These are phyloP conservation scores for Coniochaeta hoffmannii DNA, from an alignment of 2,329 filamentous ascomycete species.

Conservation along the genomic window DNA sequence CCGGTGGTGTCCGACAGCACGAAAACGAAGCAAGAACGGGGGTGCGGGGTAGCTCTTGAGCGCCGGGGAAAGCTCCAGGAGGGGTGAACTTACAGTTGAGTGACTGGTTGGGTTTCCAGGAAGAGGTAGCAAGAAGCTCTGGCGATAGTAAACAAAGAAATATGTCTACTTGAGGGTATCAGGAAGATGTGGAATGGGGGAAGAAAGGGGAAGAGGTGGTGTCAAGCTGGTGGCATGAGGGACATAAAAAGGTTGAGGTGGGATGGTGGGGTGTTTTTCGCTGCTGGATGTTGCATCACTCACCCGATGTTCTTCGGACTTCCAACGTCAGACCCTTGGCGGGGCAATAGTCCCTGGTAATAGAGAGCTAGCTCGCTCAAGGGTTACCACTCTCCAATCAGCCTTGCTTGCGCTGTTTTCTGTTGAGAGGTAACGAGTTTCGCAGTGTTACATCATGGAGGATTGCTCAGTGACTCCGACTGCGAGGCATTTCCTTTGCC, in stretches of 20 bases:
- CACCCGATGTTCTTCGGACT: too few species aligned
- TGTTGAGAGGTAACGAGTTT: too few species aligned
- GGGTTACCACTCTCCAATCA: too few species aligned
- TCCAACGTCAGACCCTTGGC: too few species aligned
- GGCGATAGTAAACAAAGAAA: constrained; percentile 1
- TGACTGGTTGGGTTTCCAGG: constrained; percentile 4
- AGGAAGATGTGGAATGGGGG: constrained; percentile 5
- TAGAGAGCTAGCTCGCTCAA: too few species aligned
- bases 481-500: too few species aligned
- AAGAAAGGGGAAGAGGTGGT: constrained; percentile 7
- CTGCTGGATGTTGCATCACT: background rate
- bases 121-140: background rate
- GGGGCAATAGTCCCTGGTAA: too few species aligned
- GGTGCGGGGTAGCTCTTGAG: background rate
- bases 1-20: background rate
- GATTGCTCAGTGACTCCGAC: too few species aligned
- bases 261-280: constrained; percentile 20
- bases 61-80: background rate
- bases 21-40: background rate
- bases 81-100: background rate
- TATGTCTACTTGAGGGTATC: constrained; percentile 5
- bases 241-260: constrained; percentile 18
- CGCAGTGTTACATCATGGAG: too few species aligned
- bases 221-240: constrained; percentile 16
- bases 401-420: background rate